A percentile compares a stretch with the other conserved stretches of the same genome.
phyloP scores from a whole-genome alignment of 306 rosid species.

The Dalbergia cultrata region DNA sequence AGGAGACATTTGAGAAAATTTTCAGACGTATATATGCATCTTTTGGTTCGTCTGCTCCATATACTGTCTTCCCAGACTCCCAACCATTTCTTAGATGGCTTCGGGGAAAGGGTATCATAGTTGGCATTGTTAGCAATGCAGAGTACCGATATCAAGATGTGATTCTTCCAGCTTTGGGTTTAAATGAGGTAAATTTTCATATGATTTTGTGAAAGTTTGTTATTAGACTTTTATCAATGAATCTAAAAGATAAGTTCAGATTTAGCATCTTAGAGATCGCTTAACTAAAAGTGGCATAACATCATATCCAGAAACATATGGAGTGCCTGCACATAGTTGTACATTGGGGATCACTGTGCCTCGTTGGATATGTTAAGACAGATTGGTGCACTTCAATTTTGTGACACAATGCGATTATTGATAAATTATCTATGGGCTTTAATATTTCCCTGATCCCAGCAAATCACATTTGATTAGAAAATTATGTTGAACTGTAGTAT shows the following conservation, averaged over 20 bases:
- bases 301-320: constrained; percentile 21
- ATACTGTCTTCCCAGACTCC: constrained; percentile 79
- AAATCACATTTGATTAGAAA: neutral
- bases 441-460: constrained; percentile 12
- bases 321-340: neutral
- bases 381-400: constrained; percentile 24
- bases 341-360: neutral
- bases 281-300: constrained; percentile 18
- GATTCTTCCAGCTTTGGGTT: constrained; percentile 87
- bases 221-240: constrained; percentile 5
- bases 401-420: neutral
- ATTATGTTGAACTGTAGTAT: constrained; percentile 14
- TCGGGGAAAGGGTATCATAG: constrained; percentile 76
- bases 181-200: constrained; percentile 64
- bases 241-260: neutral
- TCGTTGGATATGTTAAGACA: constrained; percentile 19
- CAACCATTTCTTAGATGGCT: constrained; percentile 93
- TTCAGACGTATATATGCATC: constrained; percentile 89
- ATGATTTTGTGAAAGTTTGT: constrained; percentile 3
- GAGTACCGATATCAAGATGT: constrained; percentile 90
- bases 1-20: constrained; percentile 97
- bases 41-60: constrained; percentile 97
- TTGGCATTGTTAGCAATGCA: constrained; percentile 88
- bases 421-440: constrained; percentile 13
- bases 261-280: neutral